Conservation (phyloP, 2,329 filamentous ascomycete genomes). For the Pseudocercospora macadamiae region DNA sequence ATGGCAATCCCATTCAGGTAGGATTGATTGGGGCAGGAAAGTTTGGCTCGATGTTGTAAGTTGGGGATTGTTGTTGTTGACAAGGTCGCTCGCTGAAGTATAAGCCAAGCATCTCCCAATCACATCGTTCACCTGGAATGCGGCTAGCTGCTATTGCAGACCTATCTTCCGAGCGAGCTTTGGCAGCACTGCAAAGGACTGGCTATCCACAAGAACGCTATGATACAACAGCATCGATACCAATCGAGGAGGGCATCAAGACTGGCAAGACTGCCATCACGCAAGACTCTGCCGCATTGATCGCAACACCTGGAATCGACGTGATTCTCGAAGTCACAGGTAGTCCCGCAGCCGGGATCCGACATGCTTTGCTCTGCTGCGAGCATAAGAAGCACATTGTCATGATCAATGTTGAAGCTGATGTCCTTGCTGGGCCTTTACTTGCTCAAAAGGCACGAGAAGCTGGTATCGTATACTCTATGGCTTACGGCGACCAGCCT, state of each 20-base stretch:
- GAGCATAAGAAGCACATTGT: constrained; percentile 55
- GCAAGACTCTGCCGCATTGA: constrained; percentile 47
- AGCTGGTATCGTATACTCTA: constrained; percentile 52
- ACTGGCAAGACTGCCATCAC: constrained; percentile 48
- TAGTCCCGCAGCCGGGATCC: constrained; percentile 48
- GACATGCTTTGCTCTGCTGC: constrained; percentile 49
- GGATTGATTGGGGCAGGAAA: constrained; percentile 53
- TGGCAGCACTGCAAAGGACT: constrained; percentile 46
- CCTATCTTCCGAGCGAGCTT: constrained; percentile 46
- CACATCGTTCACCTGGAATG: constrained; percentile 47
- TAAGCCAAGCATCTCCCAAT: constrained; percentile 45
- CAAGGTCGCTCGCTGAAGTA: neutral
- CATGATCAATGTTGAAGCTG: constrained; percentile 53
- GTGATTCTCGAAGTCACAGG: constrained; percentile 51
- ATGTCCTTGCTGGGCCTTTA: constrained; percentile 49
- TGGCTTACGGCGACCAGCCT: constrained; percentile 53
- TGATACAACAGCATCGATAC: constrained; percentile 40
- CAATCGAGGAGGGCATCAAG: constrained; percentile 46
- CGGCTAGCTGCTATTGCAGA: constrained; percentile 50
- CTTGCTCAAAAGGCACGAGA: constrained; percentile 47
- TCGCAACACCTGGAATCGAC: constrained; percentile 49
- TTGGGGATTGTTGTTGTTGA: constrained; percentile 4
- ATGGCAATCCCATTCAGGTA: constrained; percentile 46
- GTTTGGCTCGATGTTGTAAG: constrained; percentile 51
- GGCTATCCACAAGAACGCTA: constrained; percentile 46